Percentiles rank a stretch among this genome's conserved stretches.
phyloP scores from a whole-genome alignment of 805 yeast genomes.

The Candida dendrica region DNA sequence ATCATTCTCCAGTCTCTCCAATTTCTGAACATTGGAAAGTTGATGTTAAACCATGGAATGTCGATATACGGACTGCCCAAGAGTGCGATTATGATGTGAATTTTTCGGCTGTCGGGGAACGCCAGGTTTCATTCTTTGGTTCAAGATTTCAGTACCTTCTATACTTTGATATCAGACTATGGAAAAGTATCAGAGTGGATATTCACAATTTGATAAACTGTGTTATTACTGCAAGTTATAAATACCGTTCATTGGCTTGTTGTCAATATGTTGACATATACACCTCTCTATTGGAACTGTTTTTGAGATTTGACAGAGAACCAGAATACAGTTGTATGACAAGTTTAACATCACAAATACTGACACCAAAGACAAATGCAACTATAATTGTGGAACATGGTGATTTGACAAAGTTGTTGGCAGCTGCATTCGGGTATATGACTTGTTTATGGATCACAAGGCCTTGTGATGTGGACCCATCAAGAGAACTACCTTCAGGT shows the following conservation, averaged over 20 bases:
- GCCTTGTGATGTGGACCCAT: conserved; percentile 33
- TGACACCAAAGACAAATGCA: conserved; percentile 72
- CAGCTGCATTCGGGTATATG: conserved; percentile 56
- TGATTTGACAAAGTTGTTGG: conserved; percentile 53
- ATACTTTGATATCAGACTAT: conserved; percentile 64
- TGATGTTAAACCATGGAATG: conserved; percentile 37
- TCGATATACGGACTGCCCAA: conserved; percentile 33
- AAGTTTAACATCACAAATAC: conserved; percentile 68
- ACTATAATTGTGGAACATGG: conserved; percentile 57
- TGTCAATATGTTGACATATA: conserved; percentile 79
- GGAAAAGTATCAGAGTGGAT: conserved; percentile 52
- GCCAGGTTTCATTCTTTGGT: conserved; percentile 24
- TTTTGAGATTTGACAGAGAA: conserved; percentile 63
- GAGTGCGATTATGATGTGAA: conserved; percentile 36
- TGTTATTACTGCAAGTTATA: conserved; percentile 52
- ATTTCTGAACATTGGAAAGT: conserved; percentile 31
- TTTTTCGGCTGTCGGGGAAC: conserved; percentile 3
- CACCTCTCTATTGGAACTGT: conserved; percentile 66
- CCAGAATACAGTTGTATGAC: conserved; percentile 73
- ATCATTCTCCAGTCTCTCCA: conserved; percentile 1
- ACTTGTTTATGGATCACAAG: conserved; percentile 44
- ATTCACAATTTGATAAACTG: conserved; percentile 62
- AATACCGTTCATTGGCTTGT: conserved; percentile 53
- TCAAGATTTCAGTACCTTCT: conserved; percentile 34
- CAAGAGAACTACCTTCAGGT: conserved; percentile 14